These are phyloP conservation scores for Daldinia loculata DNA, from an alignment of 495 filamentous ascomycete species.

Conservation along the genomic window DNA sequence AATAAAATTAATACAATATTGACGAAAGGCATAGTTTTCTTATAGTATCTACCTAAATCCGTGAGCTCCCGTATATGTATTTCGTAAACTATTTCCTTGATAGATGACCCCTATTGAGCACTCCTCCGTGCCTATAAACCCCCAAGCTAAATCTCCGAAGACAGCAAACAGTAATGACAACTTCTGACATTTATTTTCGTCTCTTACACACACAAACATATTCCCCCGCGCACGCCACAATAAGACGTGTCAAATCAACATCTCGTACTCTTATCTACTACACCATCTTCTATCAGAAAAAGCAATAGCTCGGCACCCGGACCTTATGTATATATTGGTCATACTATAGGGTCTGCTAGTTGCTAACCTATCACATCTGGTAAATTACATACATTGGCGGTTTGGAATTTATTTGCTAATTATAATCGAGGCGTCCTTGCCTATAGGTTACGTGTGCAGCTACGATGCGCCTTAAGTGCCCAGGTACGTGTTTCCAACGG, in stretches of 20 bases:
- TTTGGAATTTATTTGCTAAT: background rate
- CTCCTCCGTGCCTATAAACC: background rate
- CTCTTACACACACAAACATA: background rate
- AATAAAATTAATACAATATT: background rate
- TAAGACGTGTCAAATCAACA: background rate
- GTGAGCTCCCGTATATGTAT: background rate
- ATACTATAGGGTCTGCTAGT: background rate
- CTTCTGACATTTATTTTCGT: background rate
- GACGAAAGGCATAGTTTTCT: background rate
- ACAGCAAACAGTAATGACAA: background rate
- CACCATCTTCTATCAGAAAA: background rate
- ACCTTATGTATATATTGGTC: conserved; percentile 1
- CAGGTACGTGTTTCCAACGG: background rate
- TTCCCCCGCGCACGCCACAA: background rate
- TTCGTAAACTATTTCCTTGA: no score
- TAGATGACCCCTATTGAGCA: background rate
- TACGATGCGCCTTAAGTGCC: background rate
- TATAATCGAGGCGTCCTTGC: background rate
- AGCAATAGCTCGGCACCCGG: background rate
- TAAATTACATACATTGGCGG: background rate
- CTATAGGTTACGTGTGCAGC: background rate
- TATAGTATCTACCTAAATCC: background rate
- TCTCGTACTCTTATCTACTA: background rate
- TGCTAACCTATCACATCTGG: background rate
- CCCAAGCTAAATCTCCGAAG: background rate